Percentiles rank a stretch among this genome's conserved stretches.
Evolutionary conservation across 139 green algal species (phyloP).

Genomic region (Chloropicon primus): DNA sequence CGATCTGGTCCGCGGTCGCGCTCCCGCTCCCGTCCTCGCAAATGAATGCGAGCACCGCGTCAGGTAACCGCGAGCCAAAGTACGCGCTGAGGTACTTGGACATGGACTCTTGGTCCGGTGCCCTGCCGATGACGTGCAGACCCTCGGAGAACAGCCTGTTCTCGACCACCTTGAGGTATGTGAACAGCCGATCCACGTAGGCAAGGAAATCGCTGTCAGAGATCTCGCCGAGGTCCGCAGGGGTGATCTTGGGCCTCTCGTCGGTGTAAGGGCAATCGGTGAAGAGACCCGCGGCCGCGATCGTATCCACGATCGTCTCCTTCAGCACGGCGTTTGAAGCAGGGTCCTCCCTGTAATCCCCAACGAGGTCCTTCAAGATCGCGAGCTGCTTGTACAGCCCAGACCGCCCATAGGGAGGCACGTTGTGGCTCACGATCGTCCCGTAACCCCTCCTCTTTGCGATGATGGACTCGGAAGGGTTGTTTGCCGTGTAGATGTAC

Average conservation of each 20-base stretch:
- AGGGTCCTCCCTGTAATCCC: slow-evolving; percentile 60
- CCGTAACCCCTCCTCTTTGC: slow-evolving; percentile 91
- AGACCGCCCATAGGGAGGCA: slow-evolving; percentile 82
- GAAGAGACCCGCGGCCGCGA: neutral
- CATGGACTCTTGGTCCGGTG: slow-evolving; percentile 34
- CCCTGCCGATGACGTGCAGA: slow-evolving; percentile 75
- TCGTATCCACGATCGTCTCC: neutral
- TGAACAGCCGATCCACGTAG: slow-evolving; percentile 36
- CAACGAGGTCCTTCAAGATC: slow-evolving; percentile 57
- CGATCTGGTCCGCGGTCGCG: neutral
- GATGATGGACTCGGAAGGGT: slow-evolving; percentile 84
- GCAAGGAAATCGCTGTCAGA: no score
- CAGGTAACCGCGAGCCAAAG: neutral
- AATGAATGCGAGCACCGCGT: neutral
- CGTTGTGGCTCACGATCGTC: slow-evolving; percentile 89
- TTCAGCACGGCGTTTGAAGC: slow-evolving; percentile 2
- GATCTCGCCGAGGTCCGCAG: no score
- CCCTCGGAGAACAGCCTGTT: slow-evolving; percentile 86
- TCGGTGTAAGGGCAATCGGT: neutral
- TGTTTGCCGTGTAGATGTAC: slow-evolving; percentile 88
- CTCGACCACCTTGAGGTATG: slow-evolving; percentile 83
- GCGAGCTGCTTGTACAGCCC: slow-evolving; percentile 95
- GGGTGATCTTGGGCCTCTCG: no score
- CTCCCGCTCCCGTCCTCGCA: neutral
- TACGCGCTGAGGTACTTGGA: slow-evolving; percentile 32